A percentile compares a stretch with the other conserved stretches of the same genome.
Evolutionary conservation across 2,329 filamentous ascomycete species (phyloP).

Genomic region (Botrytis cinerea): DNA sequence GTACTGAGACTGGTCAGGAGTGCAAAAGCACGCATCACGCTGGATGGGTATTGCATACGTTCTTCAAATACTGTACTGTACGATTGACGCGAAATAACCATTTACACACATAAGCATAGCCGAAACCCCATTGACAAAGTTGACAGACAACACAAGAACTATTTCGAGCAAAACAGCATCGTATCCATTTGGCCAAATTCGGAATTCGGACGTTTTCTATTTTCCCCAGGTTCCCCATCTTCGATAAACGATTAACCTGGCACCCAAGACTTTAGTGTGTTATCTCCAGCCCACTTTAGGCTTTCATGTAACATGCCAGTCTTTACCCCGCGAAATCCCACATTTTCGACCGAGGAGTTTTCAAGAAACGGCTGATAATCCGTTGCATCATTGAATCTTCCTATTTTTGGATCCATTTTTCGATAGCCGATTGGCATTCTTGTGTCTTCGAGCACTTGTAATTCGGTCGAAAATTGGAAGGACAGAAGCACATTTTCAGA

Average conservation of each 20-base stretch:
- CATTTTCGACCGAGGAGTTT: slow-evolving; percentile 14
- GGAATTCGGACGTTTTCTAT: not conserved
- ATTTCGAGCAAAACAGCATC: not conserved
- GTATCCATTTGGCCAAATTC: not conserved
- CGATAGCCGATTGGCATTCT: not conserved
- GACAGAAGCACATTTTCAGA: no score
- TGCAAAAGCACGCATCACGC: not conserved
- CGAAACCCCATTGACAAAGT: not conserved
- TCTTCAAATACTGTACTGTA: not conserved
- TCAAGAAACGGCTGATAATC: not conserved
- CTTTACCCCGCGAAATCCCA: slow-evolving; percentile 15
- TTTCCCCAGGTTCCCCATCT: slow-evolving; percentile 4
- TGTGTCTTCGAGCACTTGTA: not conserved
- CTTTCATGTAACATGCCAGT: slow-evolving; percentile 5
- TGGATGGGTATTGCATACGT: not conserved
- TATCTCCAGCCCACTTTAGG: not conserved
- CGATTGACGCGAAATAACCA: not conserved
- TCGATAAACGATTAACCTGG: not conserved
- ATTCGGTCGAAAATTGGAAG: not conserved
- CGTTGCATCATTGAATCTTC: not conserved
- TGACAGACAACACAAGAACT: not conserved
- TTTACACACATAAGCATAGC: not conserved
- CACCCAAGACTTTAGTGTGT: slow-evolving; percentile 2
- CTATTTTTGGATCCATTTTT: not conserved
- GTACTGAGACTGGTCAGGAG: not conserved